Percentiles rank a stretch among this genome's conserved stretches.
Evolutionary conservation across 371 early-diverging fungal species (phyloP).

Genomic region (Mucor velutinosus): DNA sequence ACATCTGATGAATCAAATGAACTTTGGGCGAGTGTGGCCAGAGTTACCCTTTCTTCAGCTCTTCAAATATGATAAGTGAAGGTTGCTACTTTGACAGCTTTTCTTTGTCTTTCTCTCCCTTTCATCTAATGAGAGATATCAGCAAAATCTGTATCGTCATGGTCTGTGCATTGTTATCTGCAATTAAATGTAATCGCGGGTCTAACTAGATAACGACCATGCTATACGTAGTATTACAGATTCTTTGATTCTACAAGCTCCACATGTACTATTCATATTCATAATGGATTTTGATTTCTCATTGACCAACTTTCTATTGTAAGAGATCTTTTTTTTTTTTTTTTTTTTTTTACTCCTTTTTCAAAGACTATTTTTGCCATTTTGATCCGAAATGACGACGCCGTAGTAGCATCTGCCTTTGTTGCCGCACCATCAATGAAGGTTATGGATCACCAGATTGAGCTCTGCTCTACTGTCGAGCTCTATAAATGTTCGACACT

Average conservation of each 20-base stretch:
- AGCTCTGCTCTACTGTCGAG: too few species aligned
- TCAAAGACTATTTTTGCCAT: background rate
- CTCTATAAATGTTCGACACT: background rate
- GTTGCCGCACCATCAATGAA: background rate
- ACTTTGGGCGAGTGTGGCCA: background rate
- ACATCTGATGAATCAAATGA: conserved; percentile 18
- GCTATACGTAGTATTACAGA: background rate
- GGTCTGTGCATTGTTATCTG: background rate
- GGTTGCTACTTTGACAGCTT: background rate
- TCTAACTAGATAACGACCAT: background rate
- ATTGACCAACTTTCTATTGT: background rate
- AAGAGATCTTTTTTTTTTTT: background rate
- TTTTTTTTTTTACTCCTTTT: background rate
- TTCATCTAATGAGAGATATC: too few species aligned
- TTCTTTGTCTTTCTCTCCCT: background rate
- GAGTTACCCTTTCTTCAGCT: background rate
- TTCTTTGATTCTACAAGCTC: background rate
- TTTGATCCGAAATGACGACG: background rate
- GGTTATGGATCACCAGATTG: too few species aligned
- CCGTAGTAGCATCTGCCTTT: background rate
- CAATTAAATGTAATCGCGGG: background rate
- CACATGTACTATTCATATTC: background rate
- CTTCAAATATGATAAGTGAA: background rate
- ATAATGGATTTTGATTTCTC: background rate
- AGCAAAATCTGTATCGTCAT: background rate